Evolutionary conservation across 192 early-diverging fungal species (phyloP).

Genomic region (Coemansia sp.): DNA sequence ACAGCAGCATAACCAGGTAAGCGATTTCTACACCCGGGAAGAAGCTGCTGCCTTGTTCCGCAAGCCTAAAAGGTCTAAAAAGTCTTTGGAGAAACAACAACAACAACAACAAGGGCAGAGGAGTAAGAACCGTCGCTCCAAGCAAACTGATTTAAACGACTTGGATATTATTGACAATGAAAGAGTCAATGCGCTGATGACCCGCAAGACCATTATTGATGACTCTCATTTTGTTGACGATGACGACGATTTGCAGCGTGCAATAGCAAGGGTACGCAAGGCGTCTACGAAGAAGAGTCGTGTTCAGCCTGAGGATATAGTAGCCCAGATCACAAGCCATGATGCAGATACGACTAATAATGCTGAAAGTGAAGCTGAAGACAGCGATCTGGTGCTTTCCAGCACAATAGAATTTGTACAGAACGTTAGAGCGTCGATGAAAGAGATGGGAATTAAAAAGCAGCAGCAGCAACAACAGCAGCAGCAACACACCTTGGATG

Average conservation of each 20-base stretch:
- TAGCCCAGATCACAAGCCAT: not conserved
- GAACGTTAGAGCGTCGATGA: conserved; percentile 42
- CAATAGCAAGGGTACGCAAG: conserved; percentile 75
- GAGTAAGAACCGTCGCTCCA: not conserved
- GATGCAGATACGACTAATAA: not conserved
- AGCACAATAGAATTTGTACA: conserved; percentile 90
- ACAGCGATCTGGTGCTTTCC: conserved; percentile 69
- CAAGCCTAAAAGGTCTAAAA: conserved; percentile 67
- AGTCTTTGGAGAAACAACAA: conserved; percentile 19
- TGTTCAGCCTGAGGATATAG: not conserved
- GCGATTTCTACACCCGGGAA: conserved; percentile 90
- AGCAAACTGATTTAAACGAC: conserved; percentile 28
- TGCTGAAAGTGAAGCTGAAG: not conserved
- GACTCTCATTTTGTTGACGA: conserved; percentile 84
- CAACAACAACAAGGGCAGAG: conserved; percentile 22
- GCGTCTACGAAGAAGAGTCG: conserved; percentile 6
- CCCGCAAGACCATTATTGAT: conserved; percentile 6
- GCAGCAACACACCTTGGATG: not conserved
- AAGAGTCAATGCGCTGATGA: conserved; percentile 15
- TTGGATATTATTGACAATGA: conserved; percentile 30
- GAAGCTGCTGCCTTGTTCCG: conserved; percentile 78
- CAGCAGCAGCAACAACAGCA: not conserved
- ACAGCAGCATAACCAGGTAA: conserved; percentile 24
- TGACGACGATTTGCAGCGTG: conserved; percentile 90
- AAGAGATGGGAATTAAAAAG: not conserved